Conservation (phyloP, 2,329 filamentous ascomycete species). For the Fusarium verticillioides region DNA sequence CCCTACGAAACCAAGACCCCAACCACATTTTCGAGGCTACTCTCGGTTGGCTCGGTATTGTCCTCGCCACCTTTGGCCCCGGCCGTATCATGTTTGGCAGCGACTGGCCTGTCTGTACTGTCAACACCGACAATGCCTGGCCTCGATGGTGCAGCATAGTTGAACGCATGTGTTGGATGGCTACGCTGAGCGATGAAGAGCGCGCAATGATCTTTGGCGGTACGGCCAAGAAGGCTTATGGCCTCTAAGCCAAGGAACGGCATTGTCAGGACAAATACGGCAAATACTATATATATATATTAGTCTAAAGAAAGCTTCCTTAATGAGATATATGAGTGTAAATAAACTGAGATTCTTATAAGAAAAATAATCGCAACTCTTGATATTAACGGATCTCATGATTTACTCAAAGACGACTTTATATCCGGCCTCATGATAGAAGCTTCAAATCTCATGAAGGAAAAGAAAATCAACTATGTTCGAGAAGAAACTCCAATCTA, state of each 20-base stretch:
- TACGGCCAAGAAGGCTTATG: constrained; percentile 79
- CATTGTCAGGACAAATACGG: neutral
- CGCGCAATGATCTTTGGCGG: constrained; percentile 76
- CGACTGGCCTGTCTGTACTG: constrained; percentile 92
- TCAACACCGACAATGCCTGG: constrained; percentile 73
- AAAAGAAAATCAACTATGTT: neutral
- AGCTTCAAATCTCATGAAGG: neutral
- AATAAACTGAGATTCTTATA: neutral
- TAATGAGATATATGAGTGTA: constrained; percentile 3
- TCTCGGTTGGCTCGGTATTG: constrained; percentile 76
- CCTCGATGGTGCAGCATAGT: constrained; percentile 79
- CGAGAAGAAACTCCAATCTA: constrained; percentile 13
- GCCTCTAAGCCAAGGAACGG: constrained; percentile 49
- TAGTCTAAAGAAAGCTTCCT: neutral
- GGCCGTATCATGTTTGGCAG: constrained; percentile 86
- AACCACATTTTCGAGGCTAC: constrained; percentile 71
- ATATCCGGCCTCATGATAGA: neutral
- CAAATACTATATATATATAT: neutral
- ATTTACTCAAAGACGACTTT: neutral
- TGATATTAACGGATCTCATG: neutral
- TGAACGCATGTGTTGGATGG: constrained; percentile 72
- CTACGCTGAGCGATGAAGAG: constrained; percentile 68
- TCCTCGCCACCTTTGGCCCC: constrained; percentile 78
- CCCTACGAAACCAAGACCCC: constrained; percentile 59
- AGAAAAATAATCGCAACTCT: constrained; percentile 20